phyloP scores from a whole-genome alignment of 805 yeast genomes.

The Pichia insulana region DNA sequence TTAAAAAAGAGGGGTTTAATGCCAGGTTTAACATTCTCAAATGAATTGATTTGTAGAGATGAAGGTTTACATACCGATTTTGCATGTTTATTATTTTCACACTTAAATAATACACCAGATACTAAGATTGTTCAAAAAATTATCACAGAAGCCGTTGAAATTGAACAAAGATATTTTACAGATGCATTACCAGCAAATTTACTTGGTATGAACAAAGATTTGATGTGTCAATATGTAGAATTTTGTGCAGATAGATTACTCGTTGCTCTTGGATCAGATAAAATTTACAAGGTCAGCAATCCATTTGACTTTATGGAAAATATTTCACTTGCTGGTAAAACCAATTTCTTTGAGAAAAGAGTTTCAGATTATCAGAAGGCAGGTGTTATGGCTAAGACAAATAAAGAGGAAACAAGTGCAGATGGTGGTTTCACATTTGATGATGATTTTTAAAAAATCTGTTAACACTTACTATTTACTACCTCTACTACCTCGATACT shows the following conservation, averaged over 20 bases:
- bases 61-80: constrained; percentile 99
- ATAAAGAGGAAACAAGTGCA: constrained; percentile 30
- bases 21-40: constrained; percentile 98
- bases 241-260: constrained; percentile 94
- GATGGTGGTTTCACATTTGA: constrained; percentile 70
- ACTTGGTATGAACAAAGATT: constrained; percentile 87
- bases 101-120: constrained; percentile 82
- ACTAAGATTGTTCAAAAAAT: constrained; percentile 71
- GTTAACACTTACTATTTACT: too few relatives aligned
- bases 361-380: constrained; percentile 98
- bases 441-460: constrained; percentile 82
- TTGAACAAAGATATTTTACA: constrained; percentile 89
- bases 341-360: constrained; percentile 98
- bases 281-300: constrained; percentile 77
- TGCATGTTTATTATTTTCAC: constrained; percentile 91
- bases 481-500: too few relatives aligned
- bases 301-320: constrained; percentile 99
- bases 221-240: constrained; percentile 98
- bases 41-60: constrained; percentile 95
- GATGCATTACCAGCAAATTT: constrained; percentile 92
- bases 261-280: constrained; percentile 84
- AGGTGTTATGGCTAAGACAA: constrained; percentile 85
- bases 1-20: constrained; percentile 96
- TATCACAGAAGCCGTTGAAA: constrained; percentile 89
- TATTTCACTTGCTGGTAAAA: constrained; percentile 96